Conservation (phyloP, 306 rosid species). For the Lagenaria siceraria region DNA sequence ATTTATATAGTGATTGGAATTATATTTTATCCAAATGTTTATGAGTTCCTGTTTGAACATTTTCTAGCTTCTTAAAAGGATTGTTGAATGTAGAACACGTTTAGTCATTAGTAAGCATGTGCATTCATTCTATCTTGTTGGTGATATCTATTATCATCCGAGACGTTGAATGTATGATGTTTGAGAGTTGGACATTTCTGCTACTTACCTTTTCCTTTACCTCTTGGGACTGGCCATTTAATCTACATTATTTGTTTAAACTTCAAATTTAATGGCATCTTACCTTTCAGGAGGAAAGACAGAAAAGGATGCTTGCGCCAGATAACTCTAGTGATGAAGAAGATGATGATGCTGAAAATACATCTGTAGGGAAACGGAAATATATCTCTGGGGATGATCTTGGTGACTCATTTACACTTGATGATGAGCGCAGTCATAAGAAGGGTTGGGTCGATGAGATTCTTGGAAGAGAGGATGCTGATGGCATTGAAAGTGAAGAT, state of each 20-base stretch:
- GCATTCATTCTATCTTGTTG: neutral
- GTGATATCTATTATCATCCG: neutral
- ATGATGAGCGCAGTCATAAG: constrained; percentile 37
- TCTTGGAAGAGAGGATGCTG: constrained; percentile 46
- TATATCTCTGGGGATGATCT: constrained; percentile 85
- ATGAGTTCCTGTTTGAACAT: neutral
- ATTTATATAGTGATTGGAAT: neutral
- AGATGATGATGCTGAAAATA: constrained; percentile 35
- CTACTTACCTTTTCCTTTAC: too few relatives aligned
- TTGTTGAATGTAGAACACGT: neutral
- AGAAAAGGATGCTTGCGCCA: constrained; percentile 64
- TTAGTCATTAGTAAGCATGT: neutral
- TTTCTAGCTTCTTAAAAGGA: neutral
- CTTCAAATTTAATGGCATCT: neutral
- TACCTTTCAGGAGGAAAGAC: constrained; percentile 64
- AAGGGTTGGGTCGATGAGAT: constrained; percentile 80
- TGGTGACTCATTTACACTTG: constrained; percentile 68
- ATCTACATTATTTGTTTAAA: too few relatives aligned
- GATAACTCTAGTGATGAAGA: constrained; percentile 73
- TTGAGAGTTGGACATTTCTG: neutral
- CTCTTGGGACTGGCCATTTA: too few relatives aligned
- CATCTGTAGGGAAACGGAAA: constrained; percentile 36
- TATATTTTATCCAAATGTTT: neutral
- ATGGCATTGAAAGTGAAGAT: constrained; percentile 47
- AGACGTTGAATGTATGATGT: neutral